Percentiles rank a stretch among this genome's conserved stretches.
Evolutionary conservation across 352 stramenopile species (phyloP).

Genomic region (Phytopythium oedochilum): DNA sequence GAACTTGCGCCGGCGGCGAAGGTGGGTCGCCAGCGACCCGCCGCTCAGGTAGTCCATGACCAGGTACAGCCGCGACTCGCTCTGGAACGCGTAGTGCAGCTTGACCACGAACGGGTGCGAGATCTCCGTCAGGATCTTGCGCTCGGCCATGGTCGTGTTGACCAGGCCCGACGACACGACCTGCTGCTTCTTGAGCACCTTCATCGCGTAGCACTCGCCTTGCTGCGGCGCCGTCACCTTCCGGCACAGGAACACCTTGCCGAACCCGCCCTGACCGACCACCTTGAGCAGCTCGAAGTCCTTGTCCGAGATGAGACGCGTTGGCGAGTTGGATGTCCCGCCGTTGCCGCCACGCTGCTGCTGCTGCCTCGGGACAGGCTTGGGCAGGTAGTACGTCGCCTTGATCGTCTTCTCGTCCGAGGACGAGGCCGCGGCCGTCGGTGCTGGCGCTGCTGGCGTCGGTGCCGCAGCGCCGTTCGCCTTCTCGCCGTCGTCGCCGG

Average conservation of each 20-base stretch:
- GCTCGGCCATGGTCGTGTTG: constrained; percentile 93
- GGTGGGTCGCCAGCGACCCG: constrained; percentile 86
- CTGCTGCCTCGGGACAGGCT: constrained; percentile 45
- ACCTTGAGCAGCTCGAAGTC: constrained; percentile 97
- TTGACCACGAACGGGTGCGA: constrained; percentile 93
- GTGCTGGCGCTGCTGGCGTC: not conserved
- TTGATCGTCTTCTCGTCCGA: constrained; percentile 44
- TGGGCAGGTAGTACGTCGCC: constrained; percentile 80
- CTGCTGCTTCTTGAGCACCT: constrained; percentile 94
- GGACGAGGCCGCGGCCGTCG: not conserved
- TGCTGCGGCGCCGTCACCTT: constrained; percentile 89
- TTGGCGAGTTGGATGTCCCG: constrained; percentile 15
- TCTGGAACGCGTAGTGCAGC: constrained; percentile 95
- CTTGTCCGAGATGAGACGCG: constrained; percentile 67
- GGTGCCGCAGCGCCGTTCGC: constrained; percentile 6
- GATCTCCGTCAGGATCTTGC: constrained; percentile 90
- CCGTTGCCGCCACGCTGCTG: not conserved
- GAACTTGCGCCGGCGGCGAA: constrained; percentile 88
- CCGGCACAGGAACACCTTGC: constrained; percentile 97
- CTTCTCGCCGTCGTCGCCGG: constrained; percentile 48
- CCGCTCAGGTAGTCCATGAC: constrained; percentile 93
- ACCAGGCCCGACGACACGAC: constrained; percentile 89
- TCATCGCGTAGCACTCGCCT: constrained; percentile 98
- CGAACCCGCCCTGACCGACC: constrained; percentile 96
- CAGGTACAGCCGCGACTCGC: constrained; percentile 89